Base-by-base conservation (phyloP, 1,284 basidiomycete genomes). In the Neolentinus lepideus region DNA sequence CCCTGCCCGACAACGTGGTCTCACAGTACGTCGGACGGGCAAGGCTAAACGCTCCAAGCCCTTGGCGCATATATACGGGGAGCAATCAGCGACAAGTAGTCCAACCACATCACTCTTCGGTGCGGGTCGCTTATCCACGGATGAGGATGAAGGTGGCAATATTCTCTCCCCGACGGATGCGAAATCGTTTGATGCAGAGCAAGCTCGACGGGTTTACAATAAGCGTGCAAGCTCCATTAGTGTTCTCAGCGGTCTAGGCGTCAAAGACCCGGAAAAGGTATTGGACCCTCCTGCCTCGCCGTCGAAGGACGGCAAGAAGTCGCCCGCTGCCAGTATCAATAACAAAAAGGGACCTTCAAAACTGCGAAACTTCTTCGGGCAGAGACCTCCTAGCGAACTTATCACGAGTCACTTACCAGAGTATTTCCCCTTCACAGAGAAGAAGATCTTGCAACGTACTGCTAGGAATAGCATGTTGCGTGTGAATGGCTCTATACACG, bases 281-380 rank as follows among this genome's bases (percentile, higher is more conserved):
- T 74, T 85, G 27, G 82, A 84, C 53, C 73, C 80, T 1, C 74
- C 64, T 4, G 53, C 75, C 22, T 79, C 79, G 0, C 74, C 61
- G 19, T 52, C 58, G 22, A 43, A 21, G 3, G 38, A 16, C 19
- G 38, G 38, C 8, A 36, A 48, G 43, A 50, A 50, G 47, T 53
- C 62, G 56, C 64, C 73, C 51, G 62, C 68, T 25, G 60, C 69
- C 33, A 81, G 79, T 59, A 62, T 59, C 55, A 48, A 67, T 6
- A 56, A 65, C n/a, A 66, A 67, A 56, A 84, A 81, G 62, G 74
- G 75, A 6, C 82, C 84, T 4, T 80, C 79, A 29, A 90, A 88
- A 68, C 75, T 98, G 59, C 92, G 94, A 71, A 96, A 95, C 77
- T 99, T 99, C 78, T 96, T 98, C 64, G 97, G 96, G 10, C 96